phyloP scores from a whole-genome alignment of 495 filamentous ascomycete genomes.

The Trichoderma erinaceum region DNA sequence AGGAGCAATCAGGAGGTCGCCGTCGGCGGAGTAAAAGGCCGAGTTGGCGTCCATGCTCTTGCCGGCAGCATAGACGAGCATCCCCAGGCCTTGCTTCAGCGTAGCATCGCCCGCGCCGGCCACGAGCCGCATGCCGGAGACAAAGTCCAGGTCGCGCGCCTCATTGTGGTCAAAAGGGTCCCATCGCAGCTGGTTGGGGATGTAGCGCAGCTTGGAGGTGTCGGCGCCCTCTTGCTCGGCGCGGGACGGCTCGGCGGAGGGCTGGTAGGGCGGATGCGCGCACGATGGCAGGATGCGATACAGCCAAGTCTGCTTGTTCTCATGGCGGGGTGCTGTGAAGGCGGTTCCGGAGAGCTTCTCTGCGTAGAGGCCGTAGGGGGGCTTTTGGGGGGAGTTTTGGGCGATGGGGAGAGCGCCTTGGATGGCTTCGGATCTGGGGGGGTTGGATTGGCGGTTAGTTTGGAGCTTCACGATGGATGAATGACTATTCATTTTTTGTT shows the following conservation, averaged over 20 bases:
- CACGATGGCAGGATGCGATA: slow-evolving; percentile 84
- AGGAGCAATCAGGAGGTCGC: slow-evolving; percentile 78
- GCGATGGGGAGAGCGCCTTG: slow-evolving; percentile 48
- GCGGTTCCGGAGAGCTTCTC: slow-evolving; percentile 93
- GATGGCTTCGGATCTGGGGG: slow-evolving; percentile 41
- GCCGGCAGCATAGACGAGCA: slow-evolving; percentile 75
- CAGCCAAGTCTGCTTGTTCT: slow-evolving; percentile 92
- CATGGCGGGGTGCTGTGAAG: slow-evolving; percentile 82
- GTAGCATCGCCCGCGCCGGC: slow-evolving; percentile 81
- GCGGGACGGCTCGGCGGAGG: slow-evolving; percentile 32
- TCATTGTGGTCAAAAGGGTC: slow-evolving; percentile 73
- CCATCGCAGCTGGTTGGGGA: slow-evolving; percentile 89
- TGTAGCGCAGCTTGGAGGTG: slow-evolving; percentile 51
- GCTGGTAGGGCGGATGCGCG: slow-evolving; percentile 67
- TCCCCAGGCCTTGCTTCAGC: slow-evolving; percentile 72
- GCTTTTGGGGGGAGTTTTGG: slow-evolving; percentile 85
- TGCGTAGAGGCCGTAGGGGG: slow-evolving; percentile 74
- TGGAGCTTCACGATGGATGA: not conserved
- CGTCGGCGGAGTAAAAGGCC: slow-evolving; percentile 87
- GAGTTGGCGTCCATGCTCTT: slow-evolving; percentile 67
- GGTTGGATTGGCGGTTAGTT: not conserved
- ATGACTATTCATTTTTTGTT: too few relatives aligned
- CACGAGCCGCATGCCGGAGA: slow-evolving; percentile 67
- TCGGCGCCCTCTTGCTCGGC: slow-evolving; percentile 22
- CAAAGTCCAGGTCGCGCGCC: slow-evolving; percentile 62